phyloP scores from a whole-genome alignment of 768 basidiomycete species.

The Kwoniella pini region DNA sequence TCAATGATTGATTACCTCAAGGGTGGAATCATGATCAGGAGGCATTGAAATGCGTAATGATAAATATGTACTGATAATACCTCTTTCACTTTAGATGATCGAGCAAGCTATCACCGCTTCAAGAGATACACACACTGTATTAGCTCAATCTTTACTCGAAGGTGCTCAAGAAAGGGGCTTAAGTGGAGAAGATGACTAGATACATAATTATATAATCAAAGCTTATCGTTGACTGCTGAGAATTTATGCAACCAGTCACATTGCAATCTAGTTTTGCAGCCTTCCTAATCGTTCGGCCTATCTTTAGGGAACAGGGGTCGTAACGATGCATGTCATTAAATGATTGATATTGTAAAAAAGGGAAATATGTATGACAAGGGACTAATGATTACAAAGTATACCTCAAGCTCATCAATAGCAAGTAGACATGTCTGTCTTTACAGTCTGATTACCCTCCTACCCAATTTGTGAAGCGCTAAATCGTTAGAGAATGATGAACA shows the following conservation, averaged over 20 bases:
- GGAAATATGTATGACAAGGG: neutral
- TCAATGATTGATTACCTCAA: too few species aligned
- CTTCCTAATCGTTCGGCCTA: too few species aligned
- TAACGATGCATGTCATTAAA: slow-evolving; percentile 3
- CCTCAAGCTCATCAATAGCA: neutral
- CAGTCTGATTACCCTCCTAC: too few species aligned
- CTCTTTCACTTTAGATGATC: slow-evolving; percentile 30
- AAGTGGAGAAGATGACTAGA: neutral
- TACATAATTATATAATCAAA: neutral
- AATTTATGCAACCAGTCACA: too few species aligned
- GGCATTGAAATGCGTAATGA: too few species aligned
- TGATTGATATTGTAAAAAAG: neutral
- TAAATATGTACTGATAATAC: neutral
- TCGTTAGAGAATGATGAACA: too few species aligned
- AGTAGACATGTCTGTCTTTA: too few species aligned
- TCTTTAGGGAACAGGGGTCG: too few species aligned
- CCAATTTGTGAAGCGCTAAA: too few species aligned
- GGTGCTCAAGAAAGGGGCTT: slow-evolving; percentile 19
- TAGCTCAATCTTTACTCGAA: slow-evolving; percentile 33
- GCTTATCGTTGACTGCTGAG: too few species aligned
- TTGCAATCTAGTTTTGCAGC: too few species aligned
- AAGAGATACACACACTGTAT: slow-evolving; percentile 29
- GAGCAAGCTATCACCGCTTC: slow-evolving; percentile 26
- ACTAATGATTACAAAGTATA: neutral
- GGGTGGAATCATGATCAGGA: too few species aligned